A percentile compares a stretch with the other conserved stretches of the same genome.
phyloP scores from a whole-genome alignment of 371 early-diverging fungal genomes.

The Actinomucor elegans region DNA sequence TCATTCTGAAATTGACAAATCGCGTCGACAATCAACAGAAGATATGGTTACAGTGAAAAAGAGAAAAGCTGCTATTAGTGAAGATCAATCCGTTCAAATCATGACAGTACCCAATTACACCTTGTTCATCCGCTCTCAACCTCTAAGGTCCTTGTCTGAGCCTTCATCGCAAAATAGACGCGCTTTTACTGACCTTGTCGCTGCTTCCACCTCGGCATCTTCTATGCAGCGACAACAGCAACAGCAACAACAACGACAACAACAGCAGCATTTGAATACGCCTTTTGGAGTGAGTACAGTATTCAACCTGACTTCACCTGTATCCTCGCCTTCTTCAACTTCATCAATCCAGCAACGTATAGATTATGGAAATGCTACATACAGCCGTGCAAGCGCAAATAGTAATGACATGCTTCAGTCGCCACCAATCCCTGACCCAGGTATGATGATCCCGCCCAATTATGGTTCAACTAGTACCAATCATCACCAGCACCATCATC shows the following conservation, averaged over 20 bases:
- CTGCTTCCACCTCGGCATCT: neutral
- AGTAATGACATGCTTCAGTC: slow-evolving; percentile 12
- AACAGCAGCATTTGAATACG: neutral
- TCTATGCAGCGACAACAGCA: neutral
- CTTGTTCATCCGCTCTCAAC: slow-evolving; percentile 22
- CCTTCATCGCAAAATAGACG: slow-evolving; percentile 9
- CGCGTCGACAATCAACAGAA: neutral
- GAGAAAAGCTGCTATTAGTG: neutral
- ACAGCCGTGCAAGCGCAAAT: neutral
- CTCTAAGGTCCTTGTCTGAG: slow-evolving; percentile 17
- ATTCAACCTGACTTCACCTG: slow-evolving; percentile 9
- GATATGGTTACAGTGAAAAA: neutral
- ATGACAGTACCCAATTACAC: slow-evolving; percentile 21
- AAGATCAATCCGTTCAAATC: neutral
- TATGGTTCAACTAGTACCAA: neutral
- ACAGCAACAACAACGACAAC: neutral
- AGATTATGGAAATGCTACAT: slow-evolving; percentile 8
- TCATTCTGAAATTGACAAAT: slow-evolving; percentile 14
- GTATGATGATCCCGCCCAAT: neutral
- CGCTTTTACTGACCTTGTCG: slow-evolving; percentile 4
- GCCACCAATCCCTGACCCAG: slow-evolving; percentile 15
- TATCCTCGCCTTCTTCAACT: slow-evolving; percentile 6
- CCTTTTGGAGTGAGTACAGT: slow-evolving; percentile 3
- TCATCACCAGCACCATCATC: neutral
- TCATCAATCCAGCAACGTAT: slow-evolving; percentile 15